Conservation (phyloP, 495 filamentous ascomycete species). For the Hamigera avellanea region DNA sequence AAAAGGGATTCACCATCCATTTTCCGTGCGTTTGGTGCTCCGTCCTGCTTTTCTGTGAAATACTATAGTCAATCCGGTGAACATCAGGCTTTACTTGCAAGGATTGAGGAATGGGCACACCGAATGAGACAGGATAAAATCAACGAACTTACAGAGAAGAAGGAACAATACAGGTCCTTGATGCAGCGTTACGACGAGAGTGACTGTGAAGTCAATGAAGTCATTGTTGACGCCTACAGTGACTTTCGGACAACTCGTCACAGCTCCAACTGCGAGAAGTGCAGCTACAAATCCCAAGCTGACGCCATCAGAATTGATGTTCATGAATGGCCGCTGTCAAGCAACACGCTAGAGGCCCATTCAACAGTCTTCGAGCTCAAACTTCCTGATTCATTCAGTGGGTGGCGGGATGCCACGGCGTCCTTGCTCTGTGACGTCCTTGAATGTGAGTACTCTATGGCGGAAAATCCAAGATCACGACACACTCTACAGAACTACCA, state of each 20-base stretch:
- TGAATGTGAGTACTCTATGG: constrained; percentile 1
- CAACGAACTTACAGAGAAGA: constrained; percentile 25
- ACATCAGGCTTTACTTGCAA: constrained; percentile 25
- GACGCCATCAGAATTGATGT: constrained; percentile 26
- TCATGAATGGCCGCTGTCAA: constrained; percentile 54
- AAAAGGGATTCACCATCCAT: constrained; percentile 11
- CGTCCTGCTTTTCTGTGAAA: constrained; percentile 35
- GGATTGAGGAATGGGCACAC: constrained; percentile 29
- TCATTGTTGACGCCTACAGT: too few species aligned
- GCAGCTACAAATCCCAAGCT: constrained; percentile 12
- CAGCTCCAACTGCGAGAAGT: constrained; percentile 8
- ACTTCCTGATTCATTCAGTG: constrained; percentile 27
- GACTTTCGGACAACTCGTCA: too few species aligned
- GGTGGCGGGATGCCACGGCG: constrained; percentile 44
- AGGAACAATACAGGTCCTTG: constrained; percentile 21
- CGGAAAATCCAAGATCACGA: constrained; percentile 6
- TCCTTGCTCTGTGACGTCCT: constrained; percentile 31
- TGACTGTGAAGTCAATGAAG: too few species aligned
- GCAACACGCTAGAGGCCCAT: constrained; percentile 18
- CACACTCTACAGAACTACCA: constrained; percentile 6
- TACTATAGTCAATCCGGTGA: constrained; percentile 38
- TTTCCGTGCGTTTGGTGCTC: constrained; percentile 18
- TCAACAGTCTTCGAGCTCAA: constrained; percentile 47
- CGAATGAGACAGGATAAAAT: constrained; percentile 24
- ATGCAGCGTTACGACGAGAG: too few species aligned